Base-by-base conservation (phyloP, 129 eudicot genomes). In the Lonicera japonica region DNA sequence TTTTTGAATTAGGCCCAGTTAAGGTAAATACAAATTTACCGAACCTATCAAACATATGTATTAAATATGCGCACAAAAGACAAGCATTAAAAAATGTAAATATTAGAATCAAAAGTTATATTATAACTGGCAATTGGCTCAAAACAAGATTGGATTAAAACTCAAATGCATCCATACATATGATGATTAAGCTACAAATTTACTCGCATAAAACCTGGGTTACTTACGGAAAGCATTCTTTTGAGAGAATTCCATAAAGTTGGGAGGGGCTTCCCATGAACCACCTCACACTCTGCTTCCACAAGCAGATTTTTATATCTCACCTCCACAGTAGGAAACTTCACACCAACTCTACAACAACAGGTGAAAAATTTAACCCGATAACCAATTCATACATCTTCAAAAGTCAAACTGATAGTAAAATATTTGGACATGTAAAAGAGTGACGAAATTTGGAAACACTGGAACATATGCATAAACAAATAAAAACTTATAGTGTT, bases 231-330 rank as follows among this genome's bases (percentile, higher is more conserved):
- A 12, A 67, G 12, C 46, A 67, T 36, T 64, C 80, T 63, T 66
- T 73, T 67, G 17, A 80, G n/a, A 43, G 86, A 71, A 69, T 80
- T 80, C 86, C 86, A 80, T 5, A 75, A 72, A 58, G 86, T 75
- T 3, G 86, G 86, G 21, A 87, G 85, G 24, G 95, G 90, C 85
- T 87, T 87, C 36, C 90, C 95, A 68, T 70, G 65, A 65, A 87
- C 90, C 5, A 83, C 88, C 65, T 83, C 78, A 50, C 95, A 87
- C 74, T 72, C 83, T 8, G 95, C 85, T 71, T 80, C 87, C 50
- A 87, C 79, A 48, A 17, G 38, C 40, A 87, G 75, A 61, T 80
- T 74, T 24, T 21, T 73, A 18, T 67, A 87, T 70, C 77, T 80
- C 62, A 87, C 90, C 70, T 87, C 84, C 14, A 83, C 79, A 0